Evolutionary conservation across 2,329 filamentous ascomycete species (phyloP).

Genomic region (Ophiostoma perfectum): DNA sequence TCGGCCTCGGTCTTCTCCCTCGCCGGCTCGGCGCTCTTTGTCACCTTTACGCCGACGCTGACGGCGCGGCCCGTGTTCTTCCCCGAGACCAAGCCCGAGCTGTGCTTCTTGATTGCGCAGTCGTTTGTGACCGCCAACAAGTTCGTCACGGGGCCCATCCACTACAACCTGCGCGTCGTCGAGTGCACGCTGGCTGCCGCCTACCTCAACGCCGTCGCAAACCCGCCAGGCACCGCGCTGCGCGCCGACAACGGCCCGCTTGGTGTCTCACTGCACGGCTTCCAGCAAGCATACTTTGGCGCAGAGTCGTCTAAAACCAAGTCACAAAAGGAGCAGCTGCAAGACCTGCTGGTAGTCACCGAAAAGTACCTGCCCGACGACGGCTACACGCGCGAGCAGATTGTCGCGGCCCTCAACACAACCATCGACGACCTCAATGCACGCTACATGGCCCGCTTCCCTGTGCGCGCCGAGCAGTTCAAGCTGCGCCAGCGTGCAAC

Average conservation of each 20-base stretch:
- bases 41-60: conserved; percentile 78
- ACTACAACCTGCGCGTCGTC: conserved; percentile 95
- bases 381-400: conserved; percentile 83
- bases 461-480: conserved; percentile 81
- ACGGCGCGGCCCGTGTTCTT: conserved; percentile 73
- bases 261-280: conserved; percentile 74
- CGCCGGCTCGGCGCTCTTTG: conserved; percentile 79
- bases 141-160: conserved; percentile 83
- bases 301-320: not conserved
- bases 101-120: conserved; percentile 90
- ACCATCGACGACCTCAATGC: conserved; percentile 66
- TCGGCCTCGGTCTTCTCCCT: conserved; percentile 90
- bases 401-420: conserved; percentile 63
- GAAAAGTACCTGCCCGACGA: conserved; percentile 68
- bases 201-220: conserved; percentile 55
- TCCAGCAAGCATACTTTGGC: conserved; percentile 74
- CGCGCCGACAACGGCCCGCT: conserved; percentile 76
- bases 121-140: conserved; percentile 94
- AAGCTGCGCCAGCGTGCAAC: conserved; percentile 80
- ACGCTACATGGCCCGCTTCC: conserved; percentile 80
- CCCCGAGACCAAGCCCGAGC: conserved; percentile 65
- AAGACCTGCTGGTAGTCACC: conserved; percentile 63
- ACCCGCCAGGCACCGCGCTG: conserved; percentile 54
- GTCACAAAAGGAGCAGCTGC: conserved; percentile 58
- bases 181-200: conserved; percentile 86